Evolutionary conservation across 2,329 filamentous ascomycete genomes (phyloP), one percentile per base, ranked within the genome.

Genomic region (Colletotrichum sp.): DNA sequence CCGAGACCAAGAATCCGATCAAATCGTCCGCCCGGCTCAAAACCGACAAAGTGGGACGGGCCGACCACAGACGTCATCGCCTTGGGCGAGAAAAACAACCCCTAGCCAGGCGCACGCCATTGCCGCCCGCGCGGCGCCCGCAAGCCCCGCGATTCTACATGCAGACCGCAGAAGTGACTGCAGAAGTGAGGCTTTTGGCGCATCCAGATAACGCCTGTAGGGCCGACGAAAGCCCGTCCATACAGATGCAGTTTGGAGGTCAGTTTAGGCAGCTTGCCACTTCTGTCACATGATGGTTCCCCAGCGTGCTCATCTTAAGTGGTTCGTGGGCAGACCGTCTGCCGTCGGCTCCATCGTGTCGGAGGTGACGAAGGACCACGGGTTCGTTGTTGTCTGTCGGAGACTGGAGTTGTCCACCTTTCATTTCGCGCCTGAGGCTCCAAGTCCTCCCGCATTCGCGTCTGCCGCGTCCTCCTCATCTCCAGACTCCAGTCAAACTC

Each of bases 201-300:
- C 30, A 27, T 16, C 22, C 60, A 22, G 22, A 64, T 22, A 64
- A 48, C 39, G 22, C n/a, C 19, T 28, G 32, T 73, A 39, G 28
- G 48, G 64, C 70, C 64, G 73, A 69, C 2, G 59, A 48, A 36
- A 8, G 28, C 59, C 48, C 34, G 48, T 66, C 25, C 15, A 19
- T 5, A 22, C 19, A 36, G 19, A 19, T 15, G 34, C 36, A 19
- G 11, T 67, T 30, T 7, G 27, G 69, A 68, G 34, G 70, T 73
- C 30, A 32, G 28, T 73, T 65, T 73, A 75, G 64, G 59, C 70
- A 68, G 30, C 44, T 73, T 30, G 64, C 34, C 59, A 68, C 73
- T n/a, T n/a, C 12, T 19, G 57, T 75, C 73, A 73, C 70, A 69
- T 73, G 64, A 73, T 69, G 70, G 59, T 75, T 75, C 64, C 19